phyloP scores from a whole-genome alignment of 2,329 filamentous ascomycete species.

The Scopulariopsis brevicaulis region DNA sequence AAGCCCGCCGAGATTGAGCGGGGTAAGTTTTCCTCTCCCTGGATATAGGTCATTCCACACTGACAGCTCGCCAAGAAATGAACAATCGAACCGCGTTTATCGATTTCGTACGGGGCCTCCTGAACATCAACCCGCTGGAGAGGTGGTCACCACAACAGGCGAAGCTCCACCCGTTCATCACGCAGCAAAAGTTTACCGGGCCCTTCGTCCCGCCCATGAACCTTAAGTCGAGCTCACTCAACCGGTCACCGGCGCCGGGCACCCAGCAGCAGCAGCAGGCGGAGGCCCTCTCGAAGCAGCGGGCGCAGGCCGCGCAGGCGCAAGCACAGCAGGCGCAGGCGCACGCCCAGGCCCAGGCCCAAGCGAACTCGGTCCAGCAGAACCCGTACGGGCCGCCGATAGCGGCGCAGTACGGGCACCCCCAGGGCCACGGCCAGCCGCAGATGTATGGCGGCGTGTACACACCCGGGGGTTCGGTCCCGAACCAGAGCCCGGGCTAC shows the following conservation, averaged over 20 bases:
- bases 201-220: constrained; percentile 97
- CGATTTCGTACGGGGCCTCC: constrained; percentile 86
- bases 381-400: constrained; percentile 34
- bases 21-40: constrained; percentile 44
- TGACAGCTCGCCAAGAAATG: constrained; percentile 58
- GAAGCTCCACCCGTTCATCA: constrained; percentile 96
- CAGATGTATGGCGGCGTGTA: constrained; percentile 79
- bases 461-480: constrained; percentile 35
- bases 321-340: constrained; percentile 52
- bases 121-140: constrained; percentile 92
- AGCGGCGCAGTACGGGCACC: constrained; percentile 33
- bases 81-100: constrained; percentile 96
- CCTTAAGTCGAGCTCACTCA: constrained; percentile 74
- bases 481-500: constrained; percentile 55
- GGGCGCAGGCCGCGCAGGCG: constrained; percentile 60
- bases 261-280: constrained; percentile 95
- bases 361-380: constrained; percentile 24
- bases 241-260: constrained; percentile 80
- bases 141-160: constrained; percentile 97
- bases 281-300: constrained; percentile 86
- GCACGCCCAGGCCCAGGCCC: constrained; percentile 59
- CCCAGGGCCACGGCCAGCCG: constrained; percentile 25
- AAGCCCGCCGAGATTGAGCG: constrained; percentile 92
- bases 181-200: constrained; percentile 91
- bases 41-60: not conserved